Evolutionary conservation across 1,139 yeast species (phyloP).

Genomic region (Zygoascus sp.): DNA sequence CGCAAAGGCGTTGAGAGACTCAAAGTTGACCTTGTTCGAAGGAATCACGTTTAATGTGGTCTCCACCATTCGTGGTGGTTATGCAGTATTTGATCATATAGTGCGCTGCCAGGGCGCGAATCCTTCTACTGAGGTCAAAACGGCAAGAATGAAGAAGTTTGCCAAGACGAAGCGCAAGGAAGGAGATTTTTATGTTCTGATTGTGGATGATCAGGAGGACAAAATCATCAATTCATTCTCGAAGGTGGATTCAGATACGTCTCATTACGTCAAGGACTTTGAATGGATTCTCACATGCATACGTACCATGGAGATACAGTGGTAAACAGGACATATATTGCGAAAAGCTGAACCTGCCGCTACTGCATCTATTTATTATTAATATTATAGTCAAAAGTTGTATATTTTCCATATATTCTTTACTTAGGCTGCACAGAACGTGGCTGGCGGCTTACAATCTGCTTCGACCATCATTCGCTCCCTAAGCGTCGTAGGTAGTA

Average conservation of each 20-base stretch:
- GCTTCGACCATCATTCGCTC: not conserved
- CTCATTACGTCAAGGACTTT: constrained; percentile 1
- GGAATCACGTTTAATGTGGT: constrained; percentile 54
- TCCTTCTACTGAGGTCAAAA: constrained; percentile 13
- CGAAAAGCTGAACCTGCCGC: too few relatives aligned
- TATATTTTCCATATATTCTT: constrained; percentile 4
- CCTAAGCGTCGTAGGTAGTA: constrained; percentile 84
- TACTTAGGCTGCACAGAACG: not conserved
- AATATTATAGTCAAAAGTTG: not conserved
- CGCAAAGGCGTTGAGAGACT: constrained; percentile 23
- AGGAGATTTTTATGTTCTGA: constrained; percentile 13
- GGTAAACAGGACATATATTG: too few relatives aligned
- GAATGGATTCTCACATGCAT: constrained; percentile 23
- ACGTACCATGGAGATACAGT: constrained; percentile 20
- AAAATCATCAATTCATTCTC: constrained; percentile 13
- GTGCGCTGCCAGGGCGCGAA: constrained; percentile 63
- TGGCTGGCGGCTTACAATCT: not conserved
- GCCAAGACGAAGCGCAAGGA: not conserved
- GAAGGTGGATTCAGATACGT: constrained; percentile 5
- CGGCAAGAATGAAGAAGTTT: constrained; percentile 14
- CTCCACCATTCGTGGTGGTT: constrained; percentile 63
- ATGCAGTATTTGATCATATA: constrained; percentile 55
- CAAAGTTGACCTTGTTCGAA: constrained; percentile 39
- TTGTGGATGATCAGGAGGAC: constrained; percentile 15
- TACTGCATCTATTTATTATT: not conserved